Base-by-base conservation (phyloP, 2,329 filamentous ascomycete genomes). In the Phoma sp. region DNA sequence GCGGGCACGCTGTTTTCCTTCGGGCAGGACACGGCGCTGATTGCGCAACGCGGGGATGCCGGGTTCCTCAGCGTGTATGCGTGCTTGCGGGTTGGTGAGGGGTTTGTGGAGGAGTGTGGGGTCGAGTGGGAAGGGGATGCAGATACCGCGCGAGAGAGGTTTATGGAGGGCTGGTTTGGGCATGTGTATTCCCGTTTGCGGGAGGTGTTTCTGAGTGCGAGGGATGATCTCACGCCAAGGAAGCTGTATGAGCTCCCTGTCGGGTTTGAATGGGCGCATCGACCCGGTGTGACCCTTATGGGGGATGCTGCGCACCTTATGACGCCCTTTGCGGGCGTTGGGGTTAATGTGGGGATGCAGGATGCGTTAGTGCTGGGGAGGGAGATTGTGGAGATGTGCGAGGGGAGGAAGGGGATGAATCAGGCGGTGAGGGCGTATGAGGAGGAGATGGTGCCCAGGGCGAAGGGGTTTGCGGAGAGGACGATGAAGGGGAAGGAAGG, bases 271-370 rank as follows among this genome's bases (percentile, higher is more conserved):
- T 87, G 83, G 83, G 55, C 75, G 36, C 75, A 80, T 42, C 72
- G 71, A 14, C 65, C 71, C 5, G 82, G 83, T 0, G 64, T 82
- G 4, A 86, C 85, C 0, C 64, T 86, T 11, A 75, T 86, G 24
- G 85, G 85, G 4, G 84, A 87, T 60, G 82, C 84, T 0, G 84
- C 84, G 7, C 84, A 87, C 67, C 62, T 86, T 22, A 85, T 85
- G 82, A 79, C 80, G 0, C 82, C 82, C 0, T 84, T 81, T 57
- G 81, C 80, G 1, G 85, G 85, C 4, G 83, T 85, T 52, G 84
- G 84, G 2, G 83, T 86, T 24, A 87, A 87, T 62, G 72, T 80
- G 18, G 83, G 78, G 1, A 78, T 88, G 66, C 75, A 79, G 41
- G 84, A 87, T 65, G 79, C 83, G 7, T 66, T 81, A 56, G 68